A percentile compares a stretch with the other conserved stretches of the same genome.
phyloP scores from a whole-genome alignment of 352 stramenopile species.

The Phytophthora gonapodyides region DNA sequence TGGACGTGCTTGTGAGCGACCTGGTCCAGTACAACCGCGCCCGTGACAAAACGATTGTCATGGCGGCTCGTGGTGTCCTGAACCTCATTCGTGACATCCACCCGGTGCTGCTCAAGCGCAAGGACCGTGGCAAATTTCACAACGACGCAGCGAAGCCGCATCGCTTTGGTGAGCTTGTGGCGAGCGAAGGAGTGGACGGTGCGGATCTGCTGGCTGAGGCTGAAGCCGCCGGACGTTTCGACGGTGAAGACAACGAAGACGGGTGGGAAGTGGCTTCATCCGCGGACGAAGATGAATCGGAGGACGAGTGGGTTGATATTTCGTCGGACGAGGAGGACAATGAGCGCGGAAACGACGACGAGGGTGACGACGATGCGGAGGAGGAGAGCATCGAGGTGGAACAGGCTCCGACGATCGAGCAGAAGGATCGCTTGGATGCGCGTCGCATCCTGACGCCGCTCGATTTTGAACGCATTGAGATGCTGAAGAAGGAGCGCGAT shows the following conservation, averaged over 20 bases:
- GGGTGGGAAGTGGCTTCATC: slow-evolving; percentile 81
- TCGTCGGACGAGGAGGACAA: slow-evolving; percentile 63
- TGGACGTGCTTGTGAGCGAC: slow-evolving; percentile 91
- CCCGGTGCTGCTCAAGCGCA: slow-evolving; percentile 95
- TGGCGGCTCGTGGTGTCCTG: slow-evolving; percentile 95
- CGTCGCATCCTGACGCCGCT: slow-evolving; percentile 89
- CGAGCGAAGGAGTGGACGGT: slow-evolving; percentile 94
- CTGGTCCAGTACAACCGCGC: slow-evolving; percentile 97
- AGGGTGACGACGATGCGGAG: slow-evolving; percentile 48
- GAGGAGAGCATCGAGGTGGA: slow-evolving; percentile 59
- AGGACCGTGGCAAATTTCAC: slow-evolving; percentile 95
- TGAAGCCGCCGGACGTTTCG: slow-evolving; percentile 72
- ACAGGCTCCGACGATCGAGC: slow-evolving; percentile 37
- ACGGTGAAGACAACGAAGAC: slow-evolving; percentile 82
- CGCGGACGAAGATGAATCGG: slow-evolving; percentile 63
- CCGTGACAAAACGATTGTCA: slow-evolving; percentile 96
- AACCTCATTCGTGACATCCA: slow-evolving; percentile 98
- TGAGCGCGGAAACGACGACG: slow-evolving; percentile 50
- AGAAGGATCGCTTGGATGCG: slow-evolving; percentile 86
- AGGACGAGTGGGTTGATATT: slow-evolving; percentile 79
- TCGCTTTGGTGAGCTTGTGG: slow-evolving; percentile 91
- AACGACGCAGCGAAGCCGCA: slow-evolving; percentile 84
- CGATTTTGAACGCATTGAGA: slow-evolving; percentile 90
- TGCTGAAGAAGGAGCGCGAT: slow-evolving; percentile 90
- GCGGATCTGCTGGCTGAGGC: slow-evolving; percentile 94